Evolutionary conservation across 1,284 basidiomycete species (phyloP), one percentile per base, ranked within the genome.

Genomic region (Naganishia sp.): DNA sequence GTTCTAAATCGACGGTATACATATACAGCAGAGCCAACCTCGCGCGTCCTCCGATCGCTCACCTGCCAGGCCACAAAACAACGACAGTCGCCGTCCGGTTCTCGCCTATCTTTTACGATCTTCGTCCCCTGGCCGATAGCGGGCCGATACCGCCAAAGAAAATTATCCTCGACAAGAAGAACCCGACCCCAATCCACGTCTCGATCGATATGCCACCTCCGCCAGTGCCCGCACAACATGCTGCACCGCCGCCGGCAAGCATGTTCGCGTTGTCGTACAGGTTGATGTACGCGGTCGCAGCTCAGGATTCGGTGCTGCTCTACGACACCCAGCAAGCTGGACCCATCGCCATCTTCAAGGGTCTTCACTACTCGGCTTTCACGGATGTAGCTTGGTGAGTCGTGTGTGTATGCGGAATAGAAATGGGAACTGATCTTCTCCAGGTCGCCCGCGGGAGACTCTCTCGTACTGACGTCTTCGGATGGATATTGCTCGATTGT

Each of bases 401-500:
- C 28, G 49, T 44, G 11, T 23, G n/a, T 23, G 43, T 48, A 49
- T 55, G 42, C 28, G 6, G 48, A 13, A 39, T 2, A 7, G 36
- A 39, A 39, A 10, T 39, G 7, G 36, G 1, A 56, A 18, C 55
- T 7, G 11, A 21, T 55, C 18, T 16, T 44, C 43, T 59, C 31
- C 75, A 95, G 94, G 94, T 94, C 94, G 0, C 88, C 93, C 0
- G 95, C 99, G 74, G 95, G 95, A 0, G 93, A 97, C 78, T 87
- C 90, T 45, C 84, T 99, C 45, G 87, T 98, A 71, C 85, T 98
- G 53, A 90, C 93, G 0, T 92, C 93, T 0, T 87, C 92, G 36
- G 95, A 99, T 77, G 95, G 95, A 1, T 99, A 98, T 80, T 99
- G 96, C 81, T 96, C 95, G 0, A 85, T 97, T 66, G 86, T 96